Evolutionary conservation across 2,329 filamentous ascomycete species (phyloP), one percentile per base, ranked within the genome.

Genomic region (Colletotrichum siamense): DNA sequence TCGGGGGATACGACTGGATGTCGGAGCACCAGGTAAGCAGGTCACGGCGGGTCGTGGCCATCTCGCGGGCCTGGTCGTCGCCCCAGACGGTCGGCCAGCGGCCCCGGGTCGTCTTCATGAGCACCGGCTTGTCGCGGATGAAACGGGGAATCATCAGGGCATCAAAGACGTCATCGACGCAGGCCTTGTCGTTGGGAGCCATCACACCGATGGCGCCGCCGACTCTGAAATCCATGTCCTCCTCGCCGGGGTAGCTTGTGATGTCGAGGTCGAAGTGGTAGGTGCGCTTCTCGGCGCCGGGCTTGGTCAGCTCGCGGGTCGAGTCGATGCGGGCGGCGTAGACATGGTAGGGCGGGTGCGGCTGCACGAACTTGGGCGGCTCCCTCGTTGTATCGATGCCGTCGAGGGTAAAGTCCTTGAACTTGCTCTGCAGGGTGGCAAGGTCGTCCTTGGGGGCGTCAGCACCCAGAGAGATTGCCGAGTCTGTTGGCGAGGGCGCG

Each of bases 51-150:
- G 96, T 99, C 5, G 96, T 98, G 72, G 96, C 89, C n/a, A 99
- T 88, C 83, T 97, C 94, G 73, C 97, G 92, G 8, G 96, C 86
- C 84, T 95, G 87, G 24, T 99, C 96, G 3, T 98, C 95, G 57
- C 96, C 97, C 97, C 97, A 99, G 66, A 99, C 98, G 1, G 97
- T 99, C 6, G 97, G 97, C 96, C 96, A 99, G 66, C 97, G 91
- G 39, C 96, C 96, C 77, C 90, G 91, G 44, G 90, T 92, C 1
- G 97, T 99, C 83, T 93, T 93, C 79, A 99, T 87, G 22, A 94
- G 88, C 22, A 98, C 91, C 16, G 94, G 94, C 88, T 95, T 97
- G 86, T 98, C 95, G 34, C 97, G 94, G 76, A 97, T 89, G 82
- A 94, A 95, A 49, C 92, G 94, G 5, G 96, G 96, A 26, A 99